Base-by-base conservation (phyloP, 352 stramenopile species). In the Phytophthora tentaculata region DNA sequence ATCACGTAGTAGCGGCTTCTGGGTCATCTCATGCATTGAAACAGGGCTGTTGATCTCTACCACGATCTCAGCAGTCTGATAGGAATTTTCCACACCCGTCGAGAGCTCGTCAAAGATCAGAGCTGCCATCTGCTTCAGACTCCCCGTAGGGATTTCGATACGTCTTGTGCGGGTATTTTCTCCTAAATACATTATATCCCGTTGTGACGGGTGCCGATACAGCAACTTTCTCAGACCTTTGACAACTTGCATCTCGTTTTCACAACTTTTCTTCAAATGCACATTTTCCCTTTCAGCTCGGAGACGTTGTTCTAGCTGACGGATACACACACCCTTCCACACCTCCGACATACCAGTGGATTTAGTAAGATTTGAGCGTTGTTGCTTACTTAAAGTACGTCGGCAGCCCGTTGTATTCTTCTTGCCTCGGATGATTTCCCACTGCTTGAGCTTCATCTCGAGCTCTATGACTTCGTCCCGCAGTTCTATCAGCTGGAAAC, bases 31-130 rank as follows among this genome's bases (percentile, higher is more conserved):
- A 17, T 64, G 60, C 0, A 32, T 50, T 0, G 35, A n/a, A 2
- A 76, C 66, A 16, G 57, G 49, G 67, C 50, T 28, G 0, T 70
- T 68, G n/a, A 57, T 37, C 2, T 80, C 59, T 17, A 82, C 61
- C 1, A 58, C 29, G 32, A 77, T 52, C 23, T 68, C 61, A 2
- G 67, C 68, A 12, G 81, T 64, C 0, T 56, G 47, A 59, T 82
- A 79, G 4, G 66, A 71, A 12, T 55, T 66, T 10, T 85, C 74
- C 1, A 76, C 64, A 22, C 77, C 61, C 8, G 57, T 54, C 5
- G 62, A 37, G 14, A 80, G 61, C 19, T 80, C 64, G 9, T 77
- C 49, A 16, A 80, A 76, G 26, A 75, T 75, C 19, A 61, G n/a
- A 5, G 56, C 56, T 20, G 53, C 45, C 9, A 61, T 48, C 17